Base-by-base conservation (phyloP, 1,284 basidiomycete genomes). In the Mycena sp. region DNA sequence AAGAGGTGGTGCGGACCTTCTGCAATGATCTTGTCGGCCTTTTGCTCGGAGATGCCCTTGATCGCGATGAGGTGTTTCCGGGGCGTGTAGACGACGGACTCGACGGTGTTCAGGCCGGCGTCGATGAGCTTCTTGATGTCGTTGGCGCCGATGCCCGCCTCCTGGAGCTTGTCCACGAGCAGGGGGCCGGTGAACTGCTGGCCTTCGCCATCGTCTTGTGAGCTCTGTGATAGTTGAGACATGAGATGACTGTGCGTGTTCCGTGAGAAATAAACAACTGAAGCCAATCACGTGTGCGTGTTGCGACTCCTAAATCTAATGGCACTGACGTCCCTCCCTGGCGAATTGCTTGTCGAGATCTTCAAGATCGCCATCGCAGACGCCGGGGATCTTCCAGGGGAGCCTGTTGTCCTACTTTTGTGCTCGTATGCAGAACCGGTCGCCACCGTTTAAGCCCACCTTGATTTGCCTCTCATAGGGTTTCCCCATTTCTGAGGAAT, bases 91-190 rank as follows among this genome's bases (percentile, higher is more conserved):
- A 96, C 97, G 53, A 99, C 93, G 16, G 95, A 89, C 78, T 99
- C 97, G 65, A 99, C 89, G 1, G 98, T 99, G 77, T 98, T 89
- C 65, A 93, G 87, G 7, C 98, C 98, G 17, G 93, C 93, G 62
- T 98, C 95, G n/a, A 88, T 81, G 30, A 99, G 90, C 77, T 99
- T 99, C 86, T 98, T 95, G 81, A 96, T 92, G 76, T 99, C 97
- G 71, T 95, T 93, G 25, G 90, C 77, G 37, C 92, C 89, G 69
- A 99, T 95, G 10, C 98, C 97, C 37, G 90, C 90, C 80, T 98
- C 96, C 81, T 93, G 88, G 12, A 96, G 86, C 75, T 96, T 96
- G 70, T 82, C 81, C 61, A 96, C 89, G 49, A 95, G 87, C 59
- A 96, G 82, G 54, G 95, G 95, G 2, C 92, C 94, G 23, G 89